Conservation (phyloP, 805 yeast species). For the Saturnispora bothae region DNA sequence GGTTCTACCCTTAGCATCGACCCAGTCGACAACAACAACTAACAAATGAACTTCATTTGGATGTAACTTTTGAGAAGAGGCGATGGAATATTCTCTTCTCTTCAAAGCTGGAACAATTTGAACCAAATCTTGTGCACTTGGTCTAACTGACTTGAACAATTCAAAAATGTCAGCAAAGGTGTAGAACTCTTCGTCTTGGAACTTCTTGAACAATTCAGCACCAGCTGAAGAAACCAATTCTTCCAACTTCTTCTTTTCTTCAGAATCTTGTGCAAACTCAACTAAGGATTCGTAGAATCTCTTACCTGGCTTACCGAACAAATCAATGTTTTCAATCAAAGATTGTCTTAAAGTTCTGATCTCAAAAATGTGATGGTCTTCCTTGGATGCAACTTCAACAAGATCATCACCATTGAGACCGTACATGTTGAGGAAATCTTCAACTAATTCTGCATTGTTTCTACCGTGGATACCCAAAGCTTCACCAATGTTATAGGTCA, state of each 20-base stretch:
- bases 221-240: constrained; percentile 69
- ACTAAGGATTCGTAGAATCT: constrained; percentile 81
- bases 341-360: constrained; percentile 76
- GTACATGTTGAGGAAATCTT: constrained; percentile 57
- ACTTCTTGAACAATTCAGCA: constrained; percentile 71
- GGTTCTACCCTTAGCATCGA: constrained; percentile 71
- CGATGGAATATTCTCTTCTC: constrained; percentile 96
- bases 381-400: constrained; percentile 63
- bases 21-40: constrained; percentile 95
- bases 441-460: constrained; percentile 57
- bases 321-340: constrained; percentile 68
- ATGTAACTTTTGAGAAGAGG: constrained; percentile 89
- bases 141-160: constrained; percentile 75
- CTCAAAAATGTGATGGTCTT: constrained; percentile 47
- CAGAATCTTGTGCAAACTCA: constrained; percentile 57
- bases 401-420: constrained; percentile 61
- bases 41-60: constrained; percentile 84
- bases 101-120: constrained; percentile 75
- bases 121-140: constrained; percentile 58
- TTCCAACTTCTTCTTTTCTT: constrained; percentile 51
- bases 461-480: constrained; percentile 94
- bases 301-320: constrained; percentile 94
- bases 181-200: constrained; percentile 74
- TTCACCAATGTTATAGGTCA: constrained; percentile 90
- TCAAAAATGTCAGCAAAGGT: constrained; percentile 74